A percentile compares a stretch with the other conserved stretches of the same genome.
These are phyloP conservation scores for Brassica nigra DNA, from an alignment of 345 rosid species.

Conservation along the genomic window DNA sequence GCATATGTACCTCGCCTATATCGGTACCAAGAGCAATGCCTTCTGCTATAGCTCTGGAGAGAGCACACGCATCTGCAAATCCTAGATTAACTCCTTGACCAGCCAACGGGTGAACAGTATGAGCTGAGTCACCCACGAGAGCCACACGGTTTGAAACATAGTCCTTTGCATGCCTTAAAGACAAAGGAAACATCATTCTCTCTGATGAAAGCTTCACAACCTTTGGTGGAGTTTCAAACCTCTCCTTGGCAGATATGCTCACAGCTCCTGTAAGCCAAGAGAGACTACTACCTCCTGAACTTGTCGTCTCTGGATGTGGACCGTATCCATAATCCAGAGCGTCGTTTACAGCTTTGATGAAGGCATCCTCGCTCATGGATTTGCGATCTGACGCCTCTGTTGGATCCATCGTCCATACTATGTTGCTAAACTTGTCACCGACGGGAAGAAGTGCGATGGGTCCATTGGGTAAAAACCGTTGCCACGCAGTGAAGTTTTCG, in stretches of 20 bases:
- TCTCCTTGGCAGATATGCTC: constrained; percentile 51
- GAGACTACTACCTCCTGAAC: constrained; percentile 44
- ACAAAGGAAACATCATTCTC: constrained; percentile 85
- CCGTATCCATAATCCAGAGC: constrained; percentile 86
- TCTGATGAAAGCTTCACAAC: not conserved
- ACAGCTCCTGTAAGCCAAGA: constrained; percentile 61
- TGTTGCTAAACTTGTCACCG: constrained; percentile 85
- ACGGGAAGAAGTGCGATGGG: constrained; percentile 89
- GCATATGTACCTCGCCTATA: not conserved
- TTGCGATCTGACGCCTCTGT: constrained; percentile 63
- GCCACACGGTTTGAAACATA: constrained; percentile 41
- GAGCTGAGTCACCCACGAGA: constrained; percentile 71
- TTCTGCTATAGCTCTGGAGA: constrained; percentile 63
- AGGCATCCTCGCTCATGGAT: constrained; percentile 71
- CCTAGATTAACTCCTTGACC: constrained; percentile 91
- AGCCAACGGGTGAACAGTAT: constrained; percentile 91
- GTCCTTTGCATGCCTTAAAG: constrained; percentile 70
- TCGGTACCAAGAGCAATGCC: not conserved
- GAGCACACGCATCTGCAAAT: constrained; percentile 49
- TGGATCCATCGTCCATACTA: constrained; percentile 94
- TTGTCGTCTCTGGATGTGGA: constrained; percentile 71
- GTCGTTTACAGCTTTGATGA: constrained; percentile 70
- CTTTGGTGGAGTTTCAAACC: constrained; percentile 75
- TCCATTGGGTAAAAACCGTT: constrained; percentile 84
- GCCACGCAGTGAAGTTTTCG: constrained; percentile 82